phyloP scores from a whole-genome alignment of 352 stramenopile genomes.

The Phytophthora fragariae region DNA sequence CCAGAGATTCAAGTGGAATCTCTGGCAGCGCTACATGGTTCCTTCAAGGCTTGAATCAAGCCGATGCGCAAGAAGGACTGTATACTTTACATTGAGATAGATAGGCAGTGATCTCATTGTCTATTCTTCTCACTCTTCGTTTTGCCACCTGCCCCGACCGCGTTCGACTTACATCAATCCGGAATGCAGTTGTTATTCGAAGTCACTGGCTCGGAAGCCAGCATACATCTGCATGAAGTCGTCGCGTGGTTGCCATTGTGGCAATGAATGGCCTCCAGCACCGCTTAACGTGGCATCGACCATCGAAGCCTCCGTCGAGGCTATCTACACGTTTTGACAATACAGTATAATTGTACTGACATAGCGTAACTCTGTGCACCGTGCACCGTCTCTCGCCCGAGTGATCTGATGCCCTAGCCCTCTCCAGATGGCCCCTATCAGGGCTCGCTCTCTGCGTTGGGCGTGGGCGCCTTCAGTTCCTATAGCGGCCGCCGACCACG shows the following conservation, averaged over 20 bases:
- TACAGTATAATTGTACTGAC: not conserved
- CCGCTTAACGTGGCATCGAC: not conserved
- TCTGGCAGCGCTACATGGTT: no score
- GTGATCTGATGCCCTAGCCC: not conserved
- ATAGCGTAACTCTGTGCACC: not conserved
- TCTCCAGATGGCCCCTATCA: not conserved
- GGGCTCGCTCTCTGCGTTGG: slow-evolving; percentile 20
- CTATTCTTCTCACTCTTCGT: no score
- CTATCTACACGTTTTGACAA: no score
- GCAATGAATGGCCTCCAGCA: not conserved
- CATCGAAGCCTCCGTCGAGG: not conserved
- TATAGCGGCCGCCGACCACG: not conserved
- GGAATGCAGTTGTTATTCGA: not conserved
- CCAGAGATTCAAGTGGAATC: no score
- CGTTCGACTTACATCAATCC: no score
- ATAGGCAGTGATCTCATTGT: no score
- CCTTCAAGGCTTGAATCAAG: no score
- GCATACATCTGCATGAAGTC: not conserved
- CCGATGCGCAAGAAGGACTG: no score
- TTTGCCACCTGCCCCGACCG: no score
- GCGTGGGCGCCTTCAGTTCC: slow-evolving; percentile 22
- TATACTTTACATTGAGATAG: no score
- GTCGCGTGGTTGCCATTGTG: no score
- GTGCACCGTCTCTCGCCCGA: not conserved
- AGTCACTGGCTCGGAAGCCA: not conserved